A percentile compares a stretch with the other conserved stretches of the same genome.
These are phyloP conservation scores for Spathaspora girioi DNA, from an alignment of 805 yeast genomes.

Conservation along the genomic window DNA sequence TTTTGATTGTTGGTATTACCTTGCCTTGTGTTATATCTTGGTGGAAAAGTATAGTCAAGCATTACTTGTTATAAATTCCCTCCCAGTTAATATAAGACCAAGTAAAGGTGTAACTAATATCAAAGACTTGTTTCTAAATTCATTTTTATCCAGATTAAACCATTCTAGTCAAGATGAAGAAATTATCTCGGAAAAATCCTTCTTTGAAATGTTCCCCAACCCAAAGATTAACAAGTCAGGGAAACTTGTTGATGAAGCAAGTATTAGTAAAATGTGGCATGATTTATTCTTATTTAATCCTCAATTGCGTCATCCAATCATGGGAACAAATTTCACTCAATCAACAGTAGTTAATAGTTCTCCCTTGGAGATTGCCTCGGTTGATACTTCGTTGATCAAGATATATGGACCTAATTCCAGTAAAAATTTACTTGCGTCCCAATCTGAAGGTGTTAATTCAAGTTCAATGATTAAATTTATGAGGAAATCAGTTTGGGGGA, in stretches of 20 bases:
- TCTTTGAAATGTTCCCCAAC: conserved; percentile 24
- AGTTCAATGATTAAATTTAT: conserved; percentile 30
- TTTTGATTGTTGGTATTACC: conserved; percentile 66
- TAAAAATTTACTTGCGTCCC: conserved; percentile 27
- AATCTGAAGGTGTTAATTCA: conserved; percentile 23
- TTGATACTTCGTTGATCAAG: conserved; percentile 26
- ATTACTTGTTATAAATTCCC: conserved; percentile 62
- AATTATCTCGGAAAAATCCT: conserved; percentile 25
- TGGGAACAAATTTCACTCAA: conserved; percentile 31
- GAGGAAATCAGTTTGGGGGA: conserved; percentile 38
- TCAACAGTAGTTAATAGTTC: conserved; percentile 33
- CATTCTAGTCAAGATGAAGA: conserved; percentile 14
- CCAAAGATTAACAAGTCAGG: conserved; percentile 12
- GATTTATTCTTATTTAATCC: conserved; percentile 26
- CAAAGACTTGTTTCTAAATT: conserved; percentile 21
- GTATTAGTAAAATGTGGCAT: conserved; percentile 31
- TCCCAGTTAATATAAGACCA: conserved; percentile 44
- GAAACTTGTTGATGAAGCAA: conserved; percentile 14
- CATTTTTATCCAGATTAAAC: conserved; percentile 15
- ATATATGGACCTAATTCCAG: conserved; percentile 19
- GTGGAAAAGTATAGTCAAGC: conserved; percentile 56
- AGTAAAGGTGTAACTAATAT: conserved; percentile 1
- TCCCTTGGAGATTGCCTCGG: conserved; percentile 32
- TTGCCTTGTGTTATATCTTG: conserved; percentile 59
- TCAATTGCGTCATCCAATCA: conserved; percentile 30